Evolutionary conservation across 768 basidiomycete species (phyloP), one percentile per base, ranked within the genome.

Genomic region (Suillus alpinus): DNA sequence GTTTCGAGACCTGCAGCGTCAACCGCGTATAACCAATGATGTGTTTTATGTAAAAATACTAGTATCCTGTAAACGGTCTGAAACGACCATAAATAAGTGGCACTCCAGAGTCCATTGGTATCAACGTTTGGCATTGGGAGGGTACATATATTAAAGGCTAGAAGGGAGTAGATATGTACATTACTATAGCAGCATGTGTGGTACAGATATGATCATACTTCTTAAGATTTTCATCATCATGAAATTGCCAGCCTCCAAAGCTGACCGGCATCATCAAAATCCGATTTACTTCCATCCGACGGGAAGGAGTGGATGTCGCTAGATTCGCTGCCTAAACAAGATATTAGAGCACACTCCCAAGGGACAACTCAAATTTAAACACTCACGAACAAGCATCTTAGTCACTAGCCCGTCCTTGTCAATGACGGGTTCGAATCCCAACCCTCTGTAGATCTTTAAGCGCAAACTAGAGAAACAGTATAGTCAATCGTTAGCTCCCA

Each of bases 381-480:
- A 83, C 89, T 70, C 68, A 91, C 89, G 78, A 65, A 92, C 78
- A 66, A 93, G 81, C 75, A 92, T 83, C 67, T 87, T 91, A 13
- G 71, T 65, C 31, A 83, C 66, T 16, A 73, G 69, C 0, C 83
- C 83, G 44, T 81, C 71, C 59, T 82, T 82, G 60, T 84, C 81
- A 18, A 83, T 62, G 44, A 92, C 73, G 4, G 89, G 84, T 56
- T 88, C 84, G 63, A 92, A 88, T 18, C 91, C 91, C 43, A 92
- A 72, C 9, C 84, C 84, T 67, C 84, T 88, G 72, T 84, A 91
- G 62, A 92, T 75, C 64, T 82, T 82, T 26, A 92, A 68, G 52
- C 90, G 83, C 56, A 92, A 67, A 44, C 91, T 93, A 41, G 16
- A 40, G 63, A 43, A 64, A 59, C 5, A 47, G 50, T 12, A 40